Base-by-base conservation (phyloP, 164 flowering plant species). In the Piper longum region DNA sequence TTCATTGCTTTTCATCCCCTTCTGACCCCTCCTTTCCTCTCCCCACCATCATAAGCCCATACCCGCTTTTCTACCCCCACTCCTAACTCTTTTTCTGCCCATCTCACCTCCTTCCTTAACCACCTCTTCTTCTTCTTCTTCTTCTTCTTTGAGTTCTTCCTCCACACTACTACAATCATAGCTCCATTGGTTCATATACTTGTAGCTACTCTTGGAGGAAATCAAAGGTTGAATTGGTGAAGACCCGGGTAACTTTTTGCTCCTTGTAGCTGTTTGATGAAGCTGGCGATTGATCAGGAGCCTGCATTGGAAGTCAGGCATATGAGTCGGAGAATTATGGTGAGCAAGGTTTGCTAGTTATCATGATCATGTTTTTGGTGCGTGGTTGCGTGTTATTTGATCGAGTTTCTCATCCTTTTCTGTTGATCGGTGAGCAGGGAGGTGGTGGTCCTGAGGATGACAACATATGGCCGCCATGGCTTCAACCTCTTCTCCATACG, bases 261-360 rank as follows among this genome's bases (percentile, higher is more conserved):
- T 3, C 5, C 52, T 18, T 6, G 52, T 48, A 9, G 11, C 52
- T 48, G 52, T 48, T 48, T 48, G 11, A 71, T 69, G 80, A 73
- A 82, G 73, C 78, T 91, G 97, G 93, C 97, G 82, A 85, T 91
- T 75, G 97, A 85, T 69, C 89, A 86, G 61, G 91, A 88, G 39
- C 48, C 79, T 64, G 64, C 78, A 14, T 79, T 85, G 65, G 88
- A 86, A 74, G 72, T 84, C 79, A 90, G 80, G 72, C 90, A 87
- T 63, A 87, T 80, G 77, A 85, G 69, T 26, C 36, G 36, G 40
- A 77, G 87, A 77, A 85, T 88, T 78, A 85, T 85, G 93, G 91
- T 88, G 70, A 62, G 51, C 16, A 9, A 62, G 51, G 9, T 41
- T n/a, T 26, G 16, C 61, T 41, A 54, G 17, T 36, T 36, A 4